A percentile compares a stretch with the other conserved stretches of the same genome.
Conservation (phyloP, 2,329 filamentous ascomycete species). For the Pyricularia pennisetigena region DNA sequence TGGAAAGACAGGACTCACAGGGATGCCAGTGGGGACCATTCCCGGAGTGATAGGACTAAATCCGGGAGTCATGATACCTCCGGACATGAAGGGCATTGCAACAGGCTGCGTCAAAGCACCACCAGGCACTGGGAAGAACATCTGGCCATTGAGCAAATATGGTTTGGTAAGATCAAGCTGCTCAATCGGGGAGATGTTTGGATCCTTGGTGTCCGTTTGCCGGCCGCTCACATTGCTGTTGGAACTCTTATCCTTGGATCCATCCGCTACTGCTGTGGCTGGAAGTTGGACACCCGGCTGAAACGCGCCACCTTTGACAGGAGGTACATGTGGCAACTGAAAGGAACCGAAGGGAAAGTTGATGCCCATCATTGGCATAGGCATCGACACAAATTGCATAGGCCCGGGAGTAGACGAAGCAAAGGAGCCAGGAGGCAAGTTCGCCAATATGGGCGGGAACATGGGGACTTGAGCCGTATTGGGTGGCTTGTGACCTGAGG, state of each 20-base stretch:
- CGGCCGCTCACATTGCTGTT: conserved; percentile 7
- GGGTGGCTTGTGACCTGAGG: conserved; percentile 5
- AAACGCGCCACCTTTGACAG: conserved; percentile 10
- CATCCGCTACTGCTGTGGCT: not conserved
- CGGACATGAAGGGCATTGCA: conserved; percentile 8
- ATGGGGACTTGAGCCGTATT: conserved; percentile 12
- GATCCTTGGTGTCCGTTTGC: conserved; percentile 19
- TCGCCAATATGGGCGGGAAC: conserved; percentile 16
- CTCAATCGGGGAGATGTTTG: conserved; percentile 28
- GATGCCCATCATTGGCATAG: conserved; percentile 26
- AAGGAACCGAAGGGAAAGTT: conserved; percentile 10
- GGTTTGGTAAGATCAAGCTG: conserved; percentile 36
- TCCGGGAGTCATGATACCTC: conserved; percentile 10
- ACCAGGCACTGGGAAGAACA: conserved; percentile 20
- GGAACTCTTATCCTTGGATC: conserved; percentile 15
- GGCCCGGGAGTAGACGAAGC: not conserved
- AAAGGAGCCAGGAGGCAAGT: conserved; percentile 15
- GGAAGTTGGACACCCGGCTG: conserved; percentile 7
- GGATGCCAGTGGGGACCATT: conserved; percentile 14
- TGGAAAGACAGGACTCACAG: conserved; percentile 11
- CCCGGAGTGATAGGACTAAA: conserved; percentile 11
- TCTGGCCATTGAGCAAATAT: conserved; percentile 27
- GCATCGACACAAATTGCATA: conserved; percentile 14
- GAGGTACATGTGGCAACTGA: not conserved
- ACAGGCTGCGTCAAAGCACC: conserved; percentile 3